A percentile compares a stretch with the other conserved stretches of the same genome.
These are phyloP conservation scores for Verticillium longisporum DNA, from an alignment of 2,329 filamentous ascomycete genomes.

Conservation along the genomic window DNA sequence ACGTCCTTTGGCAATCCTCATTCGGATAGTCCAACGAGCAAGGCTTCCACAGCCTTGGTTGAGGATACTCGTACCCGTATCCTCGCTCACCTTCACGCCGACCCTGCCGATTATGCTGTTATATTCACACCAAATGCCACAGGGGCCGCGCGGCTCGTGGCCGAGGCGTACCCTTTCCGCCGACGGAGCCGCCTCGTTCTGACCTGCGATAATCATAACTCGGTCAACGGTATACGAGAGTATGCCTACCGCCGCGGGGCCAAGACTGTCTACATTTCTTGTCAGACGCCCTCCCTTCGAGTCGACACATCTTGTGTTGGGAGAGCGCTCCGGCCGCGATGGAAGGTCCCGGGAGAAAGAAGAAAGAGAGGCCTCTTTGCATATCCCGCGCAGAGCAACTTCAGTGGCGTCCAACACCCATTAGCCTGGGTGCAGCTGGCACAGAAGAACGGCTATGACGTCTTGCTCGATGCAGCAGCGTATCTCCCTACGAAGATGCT, in stretches of 20 bases:
- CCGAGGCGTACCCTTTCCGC: constrained; percentile 29
- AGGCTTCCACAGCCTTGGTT: constrained; percentile 23
- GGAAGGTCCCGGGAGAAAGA: background rate
- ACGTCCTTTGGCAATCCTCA: constrained; percentile 31
- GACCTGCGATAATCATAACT: constrained; percentile 35
- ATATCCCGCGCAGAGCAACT: constrained; percentile 39
- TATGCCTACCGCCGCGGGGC: constrained; percentile 21
- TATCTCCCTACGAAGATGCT: constrained; percentile 28
- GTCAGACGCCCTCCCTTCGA: constrained; percentile 18
- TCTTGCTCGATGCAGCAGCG: constrained; percentile 31
- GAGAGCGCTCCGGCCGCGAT: constrained; percentile 13
- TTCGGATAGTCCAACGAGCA: constrained; percentile 28
- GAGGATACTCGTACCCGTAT: constrained; percentile 23
- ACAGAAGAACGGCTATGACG: constrained; percentile 29
- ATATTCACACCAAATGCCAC: constrained; percentile 33
- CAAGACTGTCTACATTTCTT: constrained; percentile 22
- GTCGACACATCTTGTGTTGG: constrained; percentile 17
- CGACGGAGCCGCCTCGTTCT: constrained; percentile 20
- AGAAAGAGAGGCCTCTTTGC: constrained; percentile 30
- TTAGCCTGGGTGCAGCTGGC: constrained; percentile 26
- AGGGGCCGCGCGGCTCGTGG: constrained; percentile 28
- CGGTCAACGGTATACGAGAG: constrained; percentile 29
- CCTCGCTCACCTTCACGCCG: constrained; percentile 25
- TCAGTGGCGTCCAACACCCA: constrained; percentile 33
- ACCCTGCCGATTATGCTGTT: constrained; percentile 28